Evolutionary conservation across 495 filamentous ascomycete genomes (phyloP).

Genomic region (Tuber microsphaerosporum): DNA sequence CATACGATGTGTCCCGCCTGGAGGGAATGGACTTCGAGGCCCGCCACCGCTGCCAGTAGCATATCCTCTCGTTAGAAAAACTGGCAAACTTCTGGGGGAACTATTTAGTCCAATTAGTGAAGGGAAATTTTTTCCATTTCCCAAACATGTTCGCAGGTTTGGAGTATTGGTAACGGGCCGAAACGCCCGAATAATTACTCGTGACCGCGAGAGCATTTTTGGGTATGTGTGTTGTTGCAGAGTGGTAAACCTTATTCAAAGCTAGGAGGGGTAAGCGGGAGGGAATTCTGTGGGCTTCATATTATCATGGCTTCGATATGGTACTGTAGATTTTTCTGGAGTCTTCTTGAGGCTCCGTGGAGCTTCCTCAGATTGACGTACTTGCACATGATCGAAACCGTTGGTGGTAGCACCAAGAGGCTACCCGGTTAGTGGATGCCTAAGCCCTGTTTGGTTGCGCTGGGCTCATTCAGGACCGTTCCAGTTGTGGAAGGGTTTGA

Average conservation of each 20-base stretch:
- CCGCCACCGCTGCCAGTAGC: conserved; percentile 47
- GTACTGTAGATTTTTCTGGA: neutral
- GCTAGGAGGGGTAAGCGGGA: neutral
- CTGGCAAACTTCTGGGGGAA: conserved; percentile 31
- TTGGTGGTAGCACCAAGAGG: neutral
- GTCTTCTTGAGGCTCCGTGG: neutral
- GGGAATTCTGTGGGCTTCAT: neutral
- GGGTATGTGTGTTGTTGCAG: neutral
- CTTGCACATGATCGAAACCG: neutral
- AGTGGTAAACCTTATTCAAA: neutral
- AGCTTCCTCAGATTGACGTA: neutral
- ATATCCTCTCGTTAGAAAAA: conserved; percentile 52
- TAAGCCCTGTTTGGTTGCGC: no score
- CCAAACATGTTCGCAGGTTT: conserved; percentile 4
- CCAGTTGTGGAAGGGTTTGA: no score
- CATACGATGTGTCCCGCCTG: conserved; percentile 90
- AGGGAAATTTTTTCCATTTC: neutral
- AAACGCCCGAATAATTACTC: neutral
- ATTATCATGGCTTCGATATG: neutral
- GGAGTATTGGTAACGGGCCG: conserved; percentile 8
- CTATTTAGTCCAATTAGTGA: neutral
- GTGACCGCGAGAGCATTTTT: conserved; percentile 31
- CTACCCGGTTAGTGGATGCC: no score
- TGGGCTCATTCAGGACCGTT: no score
- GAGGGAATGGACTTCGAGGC: conserved; percentile 66